Conservation (phyloP, 306 rosid genomes). For the Erythrophleum fordii region DNA sequence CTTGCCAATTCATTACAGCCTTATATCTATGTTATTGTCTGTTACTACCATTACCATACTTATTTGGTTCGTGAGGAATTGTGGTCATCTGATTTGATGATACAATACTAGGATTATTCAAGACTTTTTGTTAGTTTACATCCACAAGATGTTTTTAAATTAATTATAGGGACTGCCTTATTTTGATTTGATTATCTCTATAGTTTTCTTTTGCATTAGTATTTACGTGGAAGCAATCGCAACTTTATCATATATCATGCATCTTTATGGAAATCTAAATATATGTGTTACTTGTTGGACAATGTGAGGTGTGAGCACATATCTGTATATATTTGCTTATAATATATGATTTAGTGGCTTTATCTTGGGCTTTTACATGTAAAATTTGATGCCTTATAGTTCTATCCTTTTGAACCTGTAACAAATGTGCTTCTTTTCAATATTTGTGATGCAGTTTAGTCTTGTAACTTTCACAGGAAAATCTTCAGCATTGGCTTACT, state of each 20-base stretch:
- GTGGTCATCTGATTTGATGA: neutral
- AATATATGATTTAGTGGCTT: neutral
- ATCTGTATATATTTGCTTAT: neutral
- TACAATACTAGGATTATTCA: neutral
- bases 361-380: neutral
- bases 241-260: neutral
- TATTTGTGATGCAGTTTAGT: constrained; percentile 9
- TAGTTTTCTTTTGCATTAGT: neutral
- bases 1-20: neutral
- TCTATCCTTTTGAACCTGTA: neutral
- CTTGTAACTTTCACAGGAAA: constrained; percentile 58
- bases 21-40: neutral
- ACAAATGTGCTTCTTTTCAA: neutral
- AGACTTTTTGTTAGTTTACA: neutral
- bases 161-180: neutral
- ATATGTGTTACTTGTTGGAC: neutral
- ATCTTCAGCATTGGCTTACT: constrained; percentile 92
- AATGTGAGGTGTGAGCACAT: neutral
- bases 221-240: neutral
- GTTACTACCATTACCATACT: neutral
- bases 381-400: neutral
- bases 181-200: neutral
- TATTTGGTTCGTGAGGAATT: neutral
- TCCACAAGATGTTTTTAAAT: neutral
- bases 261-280: constrained; percentile 2